Base-by-base conservation (phyloP, 148 eudicot genomes). In the Nepenthes gracilis region DNA sequence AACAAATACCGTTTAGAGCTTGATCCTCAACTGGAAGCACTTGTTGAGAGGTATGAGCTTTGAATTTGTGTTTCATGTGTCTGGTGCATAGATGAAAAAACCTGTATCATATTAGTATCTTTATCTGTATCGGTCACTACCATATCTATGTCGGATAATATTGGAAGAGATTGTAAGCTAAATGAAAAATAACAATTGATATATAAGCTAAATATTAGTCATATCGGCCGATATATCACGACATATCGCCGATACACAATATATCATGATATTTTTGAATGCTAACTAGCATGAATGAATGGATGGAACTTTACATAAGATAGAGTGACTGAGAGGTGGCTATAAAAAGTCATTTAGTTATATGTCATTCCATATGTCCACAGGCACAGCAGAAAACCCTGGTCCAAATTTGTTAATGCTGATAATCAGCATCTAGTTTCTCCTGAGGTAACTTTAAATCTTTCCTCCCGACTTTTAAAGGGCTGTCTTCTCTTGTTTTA, bases 381-480 rank as follows among this genome's bases (percentile, higher is more conserved):
- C 84, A 93, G 98, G 85, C 96, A 93, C 75, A 84, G 85, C 78
- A 84, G 85, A 81, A 93, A 88, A 70, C 96, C 98, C 11, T 93
- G 98, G 98, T 82, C 98, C 57, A 93, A 76, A 77, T 93, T 93
- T 77, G 76, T 88, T 50, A 84, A 79, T 70, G 72, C 85, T 63
- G 98, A 93, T 61, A 93, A 93, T 74, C 96, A 93, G 75, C 98
- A 88, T 82, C 75, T 93, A 57, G 81, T 93, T 61, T 93, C 98
- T 33, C 89, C 96, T 12, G 98, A 93, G 96, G 98, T 93, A 33
- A 60, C 50, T 57, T 6, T 32, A 56, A 33, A 13, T 49, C n/a
- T 43, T 65, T 36, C 6, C 58, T 66, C 23, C 34, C 13, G 12
- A 37, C 11, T 12, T 40, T 23, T 23, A 23, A 23, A 23, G 23